Percentiles rank a stretch among this genome's conserved stretches.
Evolutionary conservation across 352 stramenopile species (phyloP).

Genomic region (Globisporangium iwayamae): DNA sequence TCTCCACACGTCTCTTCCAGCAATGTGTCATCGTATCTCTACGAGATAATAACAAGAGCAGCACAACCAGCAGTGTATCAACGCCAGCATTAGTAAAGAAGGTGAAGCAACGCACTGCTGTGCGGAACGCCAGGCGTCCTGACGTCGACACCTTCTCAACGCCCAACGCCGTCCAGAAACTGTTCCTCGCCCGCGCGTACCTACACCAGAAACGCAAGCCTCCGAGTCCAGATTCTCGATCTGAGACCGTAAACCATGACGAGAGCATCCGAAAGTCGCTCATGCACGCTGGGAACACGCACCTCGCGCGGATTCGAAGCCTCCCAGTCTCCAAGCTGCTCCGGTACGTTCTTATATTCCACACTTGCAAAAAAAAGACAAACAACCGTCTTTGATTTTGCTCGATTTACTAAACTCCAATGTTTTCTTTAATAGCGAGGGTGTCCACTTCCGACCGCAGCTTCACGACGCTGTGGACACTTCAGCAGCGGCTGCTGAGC

Average conservation of each 20-base stretch:
- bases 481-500: conserved; percentile 17
- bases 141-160: conserved; percentile 39
- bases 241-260: not conserved
- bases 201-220: not conserved
- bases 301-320: conserved; percentile 33
- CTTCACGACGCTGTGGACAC: conserved; percentile 5
- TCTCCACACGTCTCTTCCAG: conserved; percentile 20
- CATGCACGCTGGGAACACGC: conserved; percentile 28
- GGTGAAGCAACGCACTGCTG: not conserved
- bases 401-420: not conserved
- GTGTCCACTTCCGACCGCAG: conserved; percentile 37
- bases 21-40: conserved; percentile 15
- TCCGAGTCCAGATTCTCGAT: not conserved
- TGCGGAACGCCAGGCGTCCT: conserved; percentile 28
- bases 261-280: conserved; percentile 14
- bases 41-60: conserved; percentile 4
- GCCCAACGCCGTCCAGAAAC: conserved; percentile 32
- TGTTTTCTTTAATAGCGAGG: conserved; percentile 22
- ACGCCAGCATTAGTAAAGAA: not conserved
- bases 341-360: conserved; percentile 21
- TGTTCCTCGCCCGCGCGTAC: conserved; percentile 33
- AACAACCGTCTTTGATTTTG: not conserved
- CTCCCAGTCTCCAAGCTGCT: conserved; percentile 41
- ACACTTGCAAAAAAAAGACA: not conserved
- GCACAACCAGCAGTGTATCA: not conserved